Evolutionary conservation across 2,329 filamentous ascomycete species (phyloP), one percentile per base, ranked within the genome.

Genomic region (Mycogone perniciosa): DNA sequence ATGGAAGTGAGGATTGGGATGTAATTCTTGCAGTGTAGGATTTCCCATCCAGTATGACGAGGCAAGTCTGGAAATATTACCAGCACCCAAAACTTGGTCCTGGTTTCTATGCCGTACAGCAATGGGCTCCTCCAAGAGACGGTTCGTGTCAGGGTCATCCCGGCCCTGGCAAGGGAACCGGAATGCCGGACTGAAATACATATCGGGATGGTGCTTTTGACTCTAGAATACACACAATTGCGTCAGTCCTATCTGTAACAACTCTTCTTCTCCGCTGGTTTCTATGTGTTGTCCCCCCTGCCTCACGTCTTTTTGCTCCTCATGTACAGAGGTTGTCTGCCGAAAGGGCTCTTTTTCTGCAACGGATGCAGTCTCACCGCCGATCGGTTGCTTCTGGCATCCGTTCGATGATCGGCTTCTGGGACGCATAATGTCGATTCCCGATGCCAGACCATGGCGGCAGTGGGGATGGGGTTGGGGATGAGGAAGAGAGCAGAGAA

Each of bases 401-500:
- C n/a, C 11, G 35, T 31, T 46, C 27, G 40, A 48, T 9, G 29
- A 33, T 33, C n/a, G 41, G 47, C 41, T 44, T 42, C 20, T 35
- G 33, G 6, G 43, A 46, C 39, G 46, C 42, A 50, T 41, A 26
- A 37, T 50, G 51, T 46, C 34, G 43, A 43, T 39, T 53, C 42
- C 51, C 51, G 51, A 38, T 3, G 31, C n/a, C 39, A 47, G 30
- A 48, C 27, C 38, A 44, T 46, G 11, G 35, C 30, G 48, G 43
- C 45, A 42, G 38, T 13, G 20, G 37, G 35, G 9, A 39, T 20
- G 10, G 11, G 10, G 37, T 20, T 11, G 33, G 5, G 26, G 42
- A 31, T 33, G 30, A 20, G 7, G 48, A 38, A 44, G 26, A 38
- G n/a, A n/a, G 10, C 33, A 11, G 20, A 29, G 11, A 34, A 50